Percentiles rank a stretch among this genome's conserved stretches.
Conservation (phyloP, 192 early-diverging fungal genomes). For the Backusella macrospora region DNA sequence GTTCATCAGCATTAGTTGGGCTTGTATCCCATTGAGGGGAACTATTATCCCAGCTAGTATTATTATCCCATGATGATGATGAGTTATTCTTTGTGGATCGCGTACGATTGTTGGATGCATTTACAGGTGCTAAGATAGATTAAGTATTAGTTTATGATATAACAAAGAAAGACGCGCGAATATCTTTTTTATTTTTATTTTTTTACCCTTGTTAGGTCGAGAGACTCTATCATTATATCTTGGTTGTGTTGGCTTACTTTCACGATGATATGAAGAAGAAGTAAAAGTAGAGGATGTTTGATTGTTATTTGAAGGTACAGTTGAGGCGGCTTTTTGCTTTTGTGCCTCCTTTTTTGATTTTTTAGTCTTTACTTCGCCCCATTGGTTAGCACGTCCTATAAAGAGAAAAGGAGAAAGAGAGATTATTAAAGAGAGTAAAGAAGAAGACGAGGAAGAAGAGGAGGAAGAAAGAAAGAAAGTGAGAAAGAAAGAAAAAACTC, state of each 20-base stretch:
- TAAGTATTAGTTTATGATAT: too few relatives aligned
- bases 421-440: background rate
- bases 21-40: slow-evolving; percentile 13
- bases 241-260: slow-evolving; percentile 26
- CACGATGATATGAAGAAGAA: slow-evolving; percentile 19
- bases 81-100: background rate
- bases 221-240: slow-evolving; percentile 20
- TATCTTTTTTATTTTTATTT: background rate
- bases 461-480: background rate
- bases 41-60: background rate
- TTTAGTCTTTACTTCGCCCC: slow-evolving; percentile 83
- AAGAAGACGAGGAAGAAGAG: background rate
- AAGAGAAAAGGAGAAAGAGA: background rate
- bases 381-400: slow-evolving; percentile 73
- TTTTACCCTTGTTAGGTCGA: slow-evolving; percentile 27
- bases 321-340: slow-evolving; percentile 50
- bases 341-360: slow-evolving; percentile 59
- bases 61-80: slow-evolving; percentile 10
- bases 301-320: slow-evolving; percentile 6
- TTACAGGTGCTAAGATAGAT: background rate
- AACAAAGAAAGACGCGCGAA: too few relatives aligned
- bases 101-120: slow-evolving; percentile 3
- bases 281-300: background rate
- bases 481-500: background rate
- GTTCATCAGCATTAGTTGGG: slow-evolving; percentile 1